A percentile compares a stretch with the other conserved stretches of the same genome.
Conservation (phyloP, 148 eudicot species). For the Euryodendron excelsum region DNA sequence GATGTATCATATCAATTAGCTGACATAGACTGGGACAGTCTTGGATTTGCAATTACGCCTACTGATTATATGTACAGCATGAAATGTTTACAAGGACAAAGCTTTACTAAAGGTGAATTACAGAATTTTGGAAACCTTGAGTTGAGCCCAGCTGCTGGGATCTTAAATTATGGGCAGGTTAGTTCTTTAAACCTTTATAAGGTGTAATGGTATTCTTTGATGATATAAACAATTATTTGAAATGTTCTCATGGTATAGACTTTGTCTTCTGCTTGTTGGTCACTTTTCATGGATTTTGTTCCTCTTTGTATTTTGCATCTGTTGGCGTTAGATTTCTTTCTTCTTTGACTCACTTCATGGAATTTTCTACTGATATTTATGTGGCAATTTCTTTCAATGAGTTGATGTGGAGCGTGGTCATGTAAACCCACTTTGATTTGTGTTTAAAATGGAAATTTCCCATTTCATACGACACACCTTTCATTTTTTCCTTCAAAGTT, state of each 20-base stretch:
- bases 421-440: background rate
- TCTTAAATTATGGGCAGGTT: constrained; percentile 97
- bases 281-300: background rate
- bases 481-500: background rate
- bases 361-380: background rate
- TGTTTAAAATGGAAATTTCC: background rate
- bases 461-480: background rate
- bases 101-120: constrained; percentile 70
- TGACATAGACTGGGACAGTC: constrained; percentile 93
- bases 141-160: constrained; percentile 93
- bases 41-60: constrained; percentile 72
- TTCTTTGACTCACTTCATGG: background rate
- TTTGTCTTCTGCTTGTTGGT: background rate
- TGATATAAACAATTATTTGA: background rate
- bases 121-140: constrained; percentile 84
- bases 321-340: background rate
- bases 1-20: constrained; percentile 47
- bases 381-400: background rate
- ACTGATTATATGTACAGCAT: constrained; percentile 88
- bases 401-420: background rate
- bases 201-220: background rate
- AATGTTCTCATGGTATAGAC: background rate
- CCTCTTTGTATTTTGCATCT: background rate
- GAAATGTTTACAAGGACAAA: constrained; percentile 73
- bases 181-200: constrained; percentile 16